Evolutionary conservation across 306 rosid genomes (phyloP).

Genomic region (Sophora flavescens): DNA sequence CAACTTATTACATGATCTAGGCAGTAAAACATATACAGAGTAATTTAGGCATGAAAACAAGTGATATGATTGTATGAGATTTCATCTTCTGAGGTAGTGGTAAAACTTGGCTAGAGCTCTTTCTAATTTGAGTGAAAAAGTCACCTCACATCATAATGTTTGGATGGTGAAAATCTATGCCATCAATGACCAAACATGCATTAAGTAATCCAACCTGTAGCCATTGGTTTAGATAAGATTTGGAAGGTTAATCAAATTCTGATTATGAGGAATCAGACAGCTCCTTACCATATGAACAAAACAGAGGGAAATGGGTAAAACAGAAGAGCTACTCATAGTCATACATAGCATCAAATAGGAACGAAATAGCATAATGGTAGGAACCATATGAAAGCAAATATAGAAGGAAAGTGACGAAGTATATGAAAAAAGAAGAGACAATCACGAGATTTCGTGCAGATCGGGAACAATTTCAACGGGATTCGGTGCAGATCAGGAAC

Average conservation of each 20-base stretch:
- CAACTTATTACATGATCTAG: constrained; percentile 31
- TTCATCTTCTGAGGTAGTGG: constrained; percentile 52
- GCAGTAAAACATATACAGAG: constrained; percentile 43
- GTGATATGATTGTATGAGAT: constrained; percentile 42
- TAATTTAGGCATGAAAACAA: constrained; percentile 15
- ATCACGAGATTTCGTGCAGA: too few species aligned
- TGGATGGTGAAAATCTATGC: constrained; percentile 19
- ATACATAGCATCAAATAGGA: too few species aligned
- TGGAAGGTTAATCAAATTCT: constrained; percentile 46
- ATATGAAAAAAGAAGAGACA: too few species aligned
- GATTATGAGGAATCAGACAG: constrained; percentile 57
- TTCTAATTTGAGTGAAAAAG: constrained; percentile 12
- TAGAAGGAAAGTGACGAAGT: too few species aligned
- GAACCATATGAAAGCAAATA: too few species aligned
- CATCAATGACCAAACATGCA: constrained; percentile 25
- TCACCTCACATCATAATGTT: constrained; percentile 25
- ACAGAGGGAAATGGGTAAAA: too few species aligned
- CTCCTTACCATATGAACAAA: constrained; percentile 57
- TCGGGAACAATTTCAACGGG: too few species aligned
- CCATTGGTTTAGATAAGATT: neutral
- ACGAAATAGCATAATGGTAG: too few species aligned
- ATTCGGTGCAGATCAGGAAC: too few species aligned
- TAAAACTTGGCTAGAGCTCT: neutral
- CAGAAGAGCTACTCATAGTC: too few species aligned
- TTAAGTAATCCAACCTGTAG: constrained; percentile 8